Percentiles rank a stretch among this genome's conserved stretches.
Evolutionary conservation across 164 flowering plant species (phyloP).

Genomic region (Santalum album): DNA sequence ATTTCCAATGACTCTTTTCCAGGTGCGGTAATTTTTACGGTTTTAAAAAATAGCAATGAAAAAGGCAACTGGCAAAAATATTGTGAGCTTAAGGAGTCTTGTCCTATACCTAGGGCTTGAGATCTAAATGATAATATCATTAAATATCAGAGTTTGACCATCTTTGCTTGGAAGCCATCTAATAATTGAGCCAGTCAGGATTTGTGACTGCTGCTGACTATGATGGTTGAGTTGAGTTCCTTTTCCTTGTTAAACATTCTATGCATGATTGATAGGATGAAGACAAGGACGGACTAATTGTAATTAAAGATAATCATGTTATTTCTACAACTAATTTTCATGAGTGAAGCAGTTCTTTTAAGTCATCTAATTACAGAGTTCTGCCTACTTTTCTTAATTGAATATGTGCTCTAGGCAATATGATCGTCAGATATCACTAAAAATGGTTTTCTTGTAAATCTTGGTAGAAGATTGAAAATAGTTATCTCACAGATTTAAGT

Average conservation of each 20-base stretch:
- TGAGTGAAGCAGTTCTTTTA: too few relatives aligned
- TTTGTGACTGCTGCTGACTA: too few relatives aligned
- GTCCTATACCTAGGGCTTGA: neutral
- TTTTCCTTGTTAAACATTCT: neutral
- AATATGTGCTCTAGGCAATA: neutral
- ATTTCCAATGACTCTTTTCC: constrained; percentile 66
- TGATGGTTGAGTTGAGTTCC: too few relatives aligned
- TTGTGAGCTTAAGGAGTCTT: neutral
- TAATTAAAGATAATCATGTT: too few relatives aligned
- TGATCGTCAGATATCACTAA: neutral
- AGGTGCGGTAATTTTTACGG: constrained; percentile 30
- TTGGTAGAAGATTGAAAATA: neutral
- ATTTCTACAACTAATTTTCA: too few relatives aligned
- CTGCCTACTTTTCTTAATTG: too few relatives aligned
- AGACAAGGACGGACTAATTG: too few relatives aligned
- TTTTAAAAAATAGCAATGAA: neutral
- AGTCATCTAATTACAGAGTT: too few relatives aligned
- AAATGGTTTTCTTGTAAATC: neutral
- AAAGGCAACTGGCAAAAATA: neutral
- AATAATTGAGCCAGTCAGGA: too few relatives aligned
- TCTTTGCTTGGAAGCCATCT: too few relatives aligned
- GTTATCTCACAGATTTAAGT: constrained; percentile 1
- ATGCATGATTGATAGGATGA: neutral
- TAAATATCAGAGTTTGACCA: too few relatives aligned
- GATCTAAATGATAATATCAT: neutral